phyloP scores from a whole-genome alignment of 768 basidiomycete species.

The Lactarius akahatsu region DNA sequence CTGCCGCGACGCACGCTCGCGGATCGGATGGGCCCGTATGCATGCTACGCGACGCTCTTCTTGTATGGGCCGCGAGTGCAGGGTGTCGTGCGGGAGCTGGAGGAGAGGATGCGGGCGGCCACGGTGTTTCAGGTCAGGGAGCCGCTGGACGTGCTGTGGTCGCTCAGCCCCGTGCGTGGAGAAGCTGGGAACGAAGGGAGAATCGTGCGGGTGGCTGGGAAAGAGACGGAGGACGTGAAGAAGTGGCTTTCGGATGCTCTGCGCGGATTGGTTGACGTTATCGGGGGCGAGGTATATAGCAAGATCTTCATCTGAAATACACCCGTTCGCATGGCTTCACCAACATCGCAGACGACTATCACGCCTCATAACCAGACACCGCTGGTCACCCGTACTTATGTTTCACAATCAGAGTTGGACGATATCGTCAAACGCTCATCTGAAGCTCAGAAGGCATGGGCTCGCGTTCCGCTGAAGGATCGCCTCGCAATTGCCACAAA shows the following conservation, averaged over 20 bases:
- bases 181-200: conserved; percentile 42
- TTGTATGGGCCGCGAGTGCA: conserved; percentile 68
- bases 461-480: conserved; percentile 53
- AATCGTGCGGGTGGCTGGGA: conserved; percentile 72
- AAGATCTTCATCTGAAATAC: conserved; percentile 52
- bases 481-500: conserved; percentile 68
- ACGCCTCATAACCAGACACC: conserved; percentile 76
- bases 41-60: conserved; percentile 86
- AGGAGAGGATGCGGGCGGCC: conserved; percentile 49
- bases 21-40: conserved; percentile 72
- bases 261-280: conserved; percentile 45
- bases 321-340: conserved; percentile 20
- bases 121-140: conserved; percentile 56
- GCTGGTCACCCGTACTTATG: conserved; percentile 65
- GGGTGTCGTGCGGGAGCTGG: conserved; percentile 49
- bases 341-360: conserved; percentile 70
- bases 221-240: conserved; percentile 73
- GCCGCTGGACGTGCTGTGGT: conserved; percentile 78
- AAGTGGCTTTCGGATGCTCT: conserved; percentile 64
- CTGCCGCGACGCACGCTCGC: conserved; percentile 49
- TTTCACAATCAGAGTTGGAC: conserved; percentile 59
- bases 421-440: conserved; percentile 53
- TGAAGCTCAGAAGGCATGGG: conserved; percentile 76
- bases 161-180: conserved; percentile 57
- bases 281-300: conserved; percentile 65